These are phyloP conservation scores for Wallemia ichthyophaga DNA, from an alignment of 1,284 basidiomycete species.

Conservation along the genomic window DNA sequence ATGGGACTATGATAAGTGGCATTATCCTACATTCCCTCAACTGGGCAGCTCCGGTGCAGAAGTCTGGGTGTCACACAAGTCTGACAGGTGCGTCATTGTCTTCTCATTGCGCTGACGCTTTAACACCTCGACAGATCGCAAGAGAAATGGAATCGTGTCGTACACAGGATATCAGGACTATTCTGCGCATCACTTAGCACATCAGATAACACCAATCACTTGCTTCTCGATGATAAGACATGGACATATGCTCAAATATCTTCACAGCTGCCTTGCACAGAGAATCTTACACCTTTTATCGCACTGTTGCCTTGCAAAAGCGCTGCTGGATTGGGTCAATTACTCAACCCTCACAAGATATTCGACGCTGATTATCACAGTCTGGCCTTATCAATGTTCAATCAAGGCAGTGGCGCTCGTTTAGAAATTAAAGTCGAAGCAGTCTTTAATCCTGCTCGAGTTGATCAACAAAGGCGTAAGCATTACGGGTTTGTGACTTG, in stretches of 20 bases:
- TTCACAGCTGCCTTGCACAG: slow-evolving; percentile 69
- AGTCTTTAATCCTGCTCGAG: slow-evolving; percentile 45
- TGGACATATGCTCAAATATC: slow-evolving; percentile 34
- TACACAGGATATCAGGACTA: not conserved
- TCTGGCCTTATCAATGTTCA: slow-evolving; percentile 30
- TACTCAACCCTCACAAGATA: slow-evolving; percentile 56
- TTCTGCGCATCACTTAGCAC: not conserved
- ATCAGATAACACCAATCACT: not conserved
- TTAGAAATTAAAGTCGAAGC: slow-evolving; percentile 48
- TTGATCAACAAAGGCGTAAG: slow-evolving; percentile 25
- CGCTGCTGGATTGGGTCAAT: slow-evolving; percentile 51
- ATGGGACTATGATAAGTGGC: slow-evolving; percentile 70
- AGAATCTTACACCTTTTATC: slow-evolving; percentile 83
- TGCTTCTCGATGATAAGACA: not conserved
- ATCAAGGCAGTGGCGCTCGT: slow-evolving; percentile 22
- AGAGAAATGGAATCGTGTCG: not conserved
- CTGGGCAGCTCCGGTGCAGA: slow-evolving; percentile 56
- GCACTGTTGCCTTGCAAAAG: slow-evolving; percentile 81
- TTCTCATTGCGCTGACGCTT: not conserved
- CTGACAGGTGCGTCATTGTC: slow-evolving; percentile 20
- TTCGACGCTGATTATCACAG: slow-evolving; percentile 73
- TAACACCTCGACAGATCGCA: not conserved
- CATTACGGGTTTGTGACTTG: not conserved
- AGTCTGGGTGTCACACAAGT: slow-evolving; percentile 49
- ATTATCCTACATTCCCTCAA: slow-evolving; percentile 31